Percentiles rank a stretch among this genome's conserved stretches.
These are phyloP conservation scores for Aaosphaeria pasadenensis DNA, from an alignment of 2,329 filamentous ascomycete species.

Conservation along the genomic window DNA sequence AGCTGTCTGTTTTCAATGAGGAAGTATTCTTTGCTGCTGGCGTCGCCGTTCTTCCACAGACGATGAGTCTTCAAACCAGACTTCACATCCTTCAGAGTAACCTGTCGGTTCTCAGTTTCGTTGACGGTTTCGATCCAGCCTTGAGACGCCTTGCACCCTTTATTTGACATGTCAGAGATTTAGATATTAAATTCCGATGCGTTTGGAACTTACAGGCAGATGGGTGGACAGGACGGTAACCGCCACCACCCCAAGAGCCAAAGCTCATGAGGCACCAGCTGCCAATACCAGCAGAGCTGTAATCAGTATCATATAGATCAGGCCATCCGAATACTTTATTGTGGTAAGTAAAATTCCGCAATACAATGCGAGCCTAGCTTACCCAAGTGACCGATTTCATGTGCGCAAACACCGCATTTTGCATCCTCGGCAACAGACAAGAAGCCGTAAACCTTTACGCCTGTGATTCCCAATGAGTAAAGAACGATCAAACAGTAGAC, in stretches of 20 bases:
- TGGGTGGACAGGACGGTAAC: constrained; percentile 17
- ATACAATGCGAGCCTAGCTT: not conserved
- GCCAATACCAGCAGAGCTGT: constrained; percentile 16
- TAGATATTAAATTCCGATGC: not conserved
- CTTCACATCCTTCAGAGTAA: constrained; percentile 20
- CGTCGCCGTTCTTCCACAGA: constrained; percentile 18
- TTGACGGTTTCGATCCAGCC: constrained; percentile 14
- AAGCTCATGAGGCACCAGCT: constrained; percentile 21
- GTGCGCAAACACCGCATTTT: constrained; percentile 18
- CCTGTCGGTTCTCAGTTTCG: constrained; percentile 13
- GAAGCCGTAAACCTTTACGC: constrained; percentile 19
- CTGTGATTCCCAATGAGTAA: constrained; percentile 3
- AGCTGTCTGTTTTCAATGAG: constrained; percentile 19
- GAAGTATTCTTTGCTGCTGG: constrained; percentile 15
- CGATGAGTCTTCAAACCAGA: constrained; percentile 12
- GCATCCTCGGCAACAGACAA: constrained; percentile 20
- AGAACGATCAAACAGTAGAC: not conserved
- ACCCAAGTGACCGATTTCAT: constrained; percentile 21
- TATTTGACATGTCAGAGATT: not conserved
- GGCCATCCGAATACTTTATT: constrained; percentile 22
- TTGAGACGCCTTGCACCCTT: constrained; percentile 21
- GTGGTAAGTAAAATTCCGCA: not conserved
- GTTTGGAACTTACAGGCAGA: constrained; percentile 16
- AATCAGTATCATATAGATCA: constrained; percentile 22
- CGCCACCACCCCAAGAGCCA: constrained; percentile 19